Conservation (phyloP, 1,284 basidiomycete species). For the Apiotrichum gamsii region DNA sequence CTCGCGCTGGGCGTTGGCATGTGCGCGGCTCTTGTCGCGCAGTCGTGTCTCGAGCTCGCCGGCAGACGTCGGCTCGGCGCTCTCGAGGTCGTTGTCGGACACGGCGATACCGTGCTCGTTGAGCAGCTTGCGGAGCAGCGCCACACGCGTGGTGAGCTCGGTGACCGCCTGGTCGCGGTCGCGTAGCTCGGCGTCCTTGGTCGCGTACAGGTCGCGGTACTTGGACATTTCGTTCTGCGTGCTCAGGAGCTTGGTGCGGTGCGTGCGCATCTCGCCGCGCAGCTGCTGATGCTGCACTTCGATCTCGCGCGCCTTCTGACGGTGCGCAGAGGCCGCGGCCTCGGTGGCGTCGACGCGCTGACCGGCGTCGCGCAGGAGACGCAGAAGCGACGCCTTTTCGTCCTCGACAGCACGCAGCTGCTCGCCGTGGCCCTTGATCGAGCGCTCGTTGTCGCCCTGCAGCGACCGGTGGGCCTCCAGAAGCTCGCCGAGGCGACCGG, state of each 20-base stretch:
- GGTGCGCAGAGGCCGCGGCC: conserved; percentile 64
- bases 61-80: conserved; percentile 22
- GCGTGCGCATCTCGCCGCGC: conserved; percentile 68
- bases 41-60: conserved; percentile 69
- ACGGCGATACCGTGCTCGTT: conserved; percentile 77
- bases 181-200: conserved; percentile 63
- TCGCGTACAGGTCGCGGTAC: conserved; percentile 61
- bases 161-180: conserved; percentile 64
- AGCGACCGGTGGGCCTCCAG: conserved; percentile 75
- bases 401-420: conserved; percentile 72
- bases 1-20: conserved; percentile 55
- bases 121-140: conserved; percentile 59
- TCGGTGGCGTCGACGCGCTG: conserved; percentile 65
- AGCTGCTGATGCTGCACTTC: conserved; percentile 66
- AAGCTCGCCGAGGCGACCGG: conserved; percentile 73
- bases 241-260: conserved; percentile 69
- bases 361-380: conserved; percentile 69
- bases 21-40: conserved; percentile 62
- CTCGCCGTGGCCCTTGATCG: conserved; percentile 66
- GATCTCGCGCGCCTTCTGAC: conserved; percentile 58
- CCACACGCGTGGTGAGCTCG: conserved; percentile 68
- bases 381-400: conserved; percentile 65
- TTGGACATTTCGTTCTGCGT: conserved; percentile 66
- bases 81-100: conserved; percentile 59
- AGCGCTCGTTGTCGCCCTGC: conserved; percentile 68